Percentiles rank a stretch among this genome's conserved stretches.
Conservation (phyloP, 2,329 filamentous ascomycete species). For the Knufia petricola region DNA sequence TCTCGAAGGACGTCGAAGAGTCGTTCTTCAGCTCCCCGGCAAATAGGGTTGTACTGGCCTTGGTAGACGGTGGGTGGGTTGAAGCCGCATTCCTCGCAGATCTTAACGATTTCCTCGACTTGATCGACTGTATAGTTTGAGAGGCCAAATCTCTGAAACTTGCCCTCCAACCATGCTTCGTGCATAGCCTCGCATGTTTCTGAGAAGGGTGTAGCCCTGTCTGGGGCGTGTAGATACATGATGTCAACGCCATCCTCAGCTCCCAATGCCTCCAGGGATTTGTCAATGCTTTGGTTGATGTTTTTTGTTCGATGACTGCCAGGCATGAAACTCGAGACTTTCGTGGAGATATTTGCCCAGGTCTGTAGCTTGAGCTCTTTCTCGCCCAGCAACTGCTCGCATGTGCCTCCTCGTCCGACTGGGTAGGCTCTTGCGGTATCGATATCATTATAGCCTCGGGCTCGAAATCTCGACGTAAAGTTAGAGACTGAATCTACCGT, state of each 20-base stretch:
- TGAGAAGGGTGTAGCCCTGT: constrained; percentile 35
- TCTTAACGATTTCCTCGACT: constrained; percentile 34
- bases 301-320: constrained; percentile 23
- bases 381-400: constrained; percentile 24
- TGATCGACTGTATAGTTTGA: constrained; percentile 39
- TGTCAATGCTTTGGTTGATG: constrained; percentile 23
- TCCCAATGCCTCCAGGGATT: constrained; percentile 22
- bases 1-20: constrained; percentile 23
- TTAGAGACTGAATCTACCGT: constrained; percentile 21
- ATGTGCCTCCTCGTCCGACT: constrained; percentile 23
- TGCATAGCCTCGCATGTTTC: constrained; percentile 36
- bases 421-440: constrained; percentile 26
- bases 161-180: constrained; percentile 32
- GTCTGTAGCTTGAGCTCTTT: constrained; percentile 19
- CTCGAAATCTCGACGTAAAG: constrained; percentile 21
- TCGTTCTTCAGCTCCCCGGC: constrained; percentile 32
- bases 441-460: constrained; percentile 23
- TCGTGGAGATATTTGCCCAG: constrained; percentile 24
- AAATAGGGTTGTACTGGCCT: constrained; percentile 40
- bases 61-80: constrained; percentile 40
- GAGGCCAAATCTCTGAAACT: constrained; percentile 39
- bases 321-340: constrained; percentile 23
- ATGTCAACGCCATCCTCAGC: constrained; percentile 23
- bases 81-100: constrained; percentile 36
- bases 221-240: constrained; percentile 39